phyloP scores from a whole-genome alignment of 257 asterid genomes.

The Primulina huaijiensis region DNA sequence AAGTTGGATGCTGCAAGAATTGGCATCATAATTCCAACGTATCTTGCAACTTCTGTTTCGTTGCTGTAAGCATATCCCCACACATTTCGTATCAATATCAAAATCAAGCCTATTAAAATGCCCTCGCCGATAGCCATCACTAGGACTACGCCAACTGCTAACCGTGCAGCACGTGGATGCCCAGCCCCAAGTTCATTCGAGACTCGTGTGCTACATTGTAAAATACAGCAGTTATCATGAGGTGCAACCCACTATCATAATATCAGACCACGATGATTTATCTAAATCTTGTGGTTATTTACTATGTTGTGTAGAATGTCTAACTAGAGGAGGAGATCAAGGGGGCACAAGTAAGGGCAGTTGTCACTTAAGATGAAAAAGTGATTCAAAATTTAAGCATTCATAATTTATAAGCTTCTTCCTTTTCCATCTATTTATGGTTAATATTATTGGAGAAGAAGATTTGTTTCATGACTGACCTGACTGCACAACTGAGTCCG shows the following conservation, averaged over 20 bases:
- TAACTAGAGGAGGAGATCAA: too few species aligned
- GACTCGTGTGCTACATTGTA: slow-evolving; percentile 63
- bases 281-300: too few species aligned
- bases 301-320: too few species aligned
- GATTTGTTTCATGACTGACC: slow-evolving; percentile 41
- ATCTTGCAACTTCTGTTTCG: slow-evolving; percentile 52
- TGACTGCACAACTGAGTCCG: slow-evolving; percentile 79
- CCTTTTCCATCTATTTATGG: too few species aligned
- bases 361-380: too few species aligned
- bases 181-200: slow-evolving; percentile 85
- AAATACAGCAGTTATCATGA: background rate
- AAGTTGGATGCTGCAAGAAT: slow-evolving; percentile 71
- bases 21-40: slow-evolving; percentile 70
- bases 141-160: slow-evolving; percentile 58
- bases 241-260: too few species aligned
- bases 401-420: too few species aligned
- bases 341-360: too few species aligned
- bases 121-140: slow-evolving; percentile 49
- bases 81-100: slow-evolving; percentile 45
- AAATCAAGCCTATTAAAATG: slow-evolving; percentile 39
- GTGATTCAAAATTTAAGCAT: too few species aligned
- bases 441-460: background rate
- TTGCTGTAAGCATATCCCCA: slow-evolving; percentile 82
- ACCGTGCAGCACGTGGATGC: slow-evolving; percentile 52
- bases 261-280: too few species aligned